These are phyloP conservation scores for Citrus reticulata DNA, from an alignment of 345 rosid species.

Conservation along the genomic window DNA sequence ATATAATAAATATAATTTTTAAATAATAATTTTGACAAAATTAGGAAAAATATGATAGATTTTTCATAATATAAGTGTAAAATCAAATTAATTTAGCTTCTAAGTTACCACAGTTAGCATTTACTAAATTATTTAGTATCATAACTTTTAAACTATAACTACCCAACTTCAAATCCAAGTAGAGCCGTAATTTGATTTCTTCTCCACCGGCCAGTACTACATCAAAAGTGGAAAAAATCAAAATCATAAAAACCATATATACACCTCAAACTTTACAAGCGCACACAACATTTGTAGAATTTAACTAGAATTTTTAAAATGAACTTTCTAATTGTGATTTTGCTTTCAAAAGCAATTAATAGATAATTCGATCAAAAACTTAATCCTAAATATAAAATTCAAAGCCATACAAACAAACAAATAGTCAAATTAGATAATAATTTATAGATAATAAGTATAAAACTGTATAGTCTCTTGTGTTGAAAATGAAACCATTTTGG, in stretches of 20 bases:
- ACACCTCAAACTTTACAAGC: not conserved
- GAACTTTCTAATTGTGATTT: too few species aligned
- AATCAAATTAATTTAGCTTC: too few species aligned
- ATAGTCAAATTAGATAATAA: slow-evolving; percentile 3
- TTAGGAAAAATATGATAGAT: too few species aligned
- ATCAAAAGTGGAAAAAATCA: slow-evolving; percentile 1
- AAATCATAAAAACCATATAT: slow-evolving; percentile 1
- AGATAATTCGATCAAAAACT: not conserved
- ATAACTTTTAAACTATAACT: too few species aligned
- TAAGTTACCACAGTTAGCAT: too few species aligned
- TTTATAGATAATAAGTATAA: not conserved
- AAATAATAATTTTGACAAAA: too few species aligned
- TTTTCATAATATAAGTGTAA: too few species aligned
- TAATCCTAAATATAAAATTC: not conserved
- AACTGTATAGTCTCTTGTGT: too few species aligned
- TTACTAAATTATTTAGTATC: too few species aligned
- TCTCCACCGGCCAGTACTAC: slow-evolving; percentile 72
- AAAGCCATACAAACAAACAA: not conserved
- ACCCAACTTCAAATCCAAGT: too few species aligned
- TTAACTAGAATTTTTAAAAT: not conserved
- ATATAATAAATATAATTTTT: too few species aligned
- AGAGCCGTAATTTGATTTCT: slow-evolving; percentile 28
- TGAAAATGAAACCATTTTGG: too few species aligned
- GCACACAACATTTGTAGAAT: not conserved
- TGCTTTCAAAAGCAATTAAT: not conserved